phyloP scores from a whole-genome alignment of 129 eudicot genomes.

The Tanacetum coccineum region DNA sequence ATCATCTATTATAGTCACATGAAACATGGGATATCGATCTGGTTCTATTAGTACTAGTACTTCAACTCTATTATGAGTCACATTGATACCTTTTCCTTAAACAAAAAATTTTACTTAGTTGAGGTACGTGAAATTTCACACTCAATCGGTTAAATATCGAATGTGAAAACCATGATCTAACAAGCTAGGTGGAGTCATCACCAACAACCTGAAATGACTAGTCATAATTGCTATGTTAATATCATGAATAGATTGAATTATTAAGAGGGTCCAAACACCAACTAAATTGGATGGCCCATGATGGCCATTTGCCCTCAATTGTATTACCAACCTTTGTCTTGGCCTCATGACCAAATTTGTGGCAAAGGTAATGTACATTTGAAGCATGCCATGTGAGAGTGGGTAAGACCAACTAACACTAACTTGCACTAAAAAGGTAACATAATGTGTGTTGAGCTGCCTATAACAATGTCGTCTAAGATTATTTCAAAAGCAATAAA shows the following conservation, averaged over 20 bases:
- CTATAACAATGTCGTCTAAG: slow-evolving; percentile 1
- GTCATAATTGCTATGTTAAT: slow-evolving; percentile 20
- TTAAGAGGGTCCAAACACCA: slow-evolving; percentile 30
- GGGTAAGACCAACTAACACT: slow-evolving; percentile 32
- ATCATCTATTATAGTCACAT: too few relatives aligned
- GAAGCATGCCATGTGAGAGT: slow-evolving; percentile 66
- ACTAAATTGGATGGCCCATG: slow-evolving; percentile 32
- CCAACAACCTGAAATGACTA: slow-evolving; percentile 7
- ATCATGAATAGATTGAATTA: slow-evolving; percentile 26
- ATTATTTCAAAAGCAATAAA: not conserved
- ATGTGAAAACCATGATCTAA: not conserved
- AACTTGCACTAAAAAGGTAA: slow-evolving; percentile 16
- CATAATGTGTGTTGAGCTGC: slow-evolving; percentile 15
- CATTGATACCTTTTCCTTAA: too few relatives aligned
- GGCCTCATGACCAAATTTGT: slow-evolving; percentile 32
- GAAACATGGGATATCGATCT: too few relatives aligned
- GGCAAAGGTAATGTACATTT: slow-evolving; percentile 33
- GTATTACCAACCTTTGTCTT: slow-evolving; percentile 33
- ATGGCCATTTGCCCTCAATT: slow-evolving; percentile 19
- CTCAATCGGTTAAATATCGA: too few relatives aligned
- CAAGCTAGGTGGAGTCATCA: not conserved
- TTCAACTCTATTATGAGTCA: too few relatives aligned
- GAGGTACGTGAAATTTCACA: too few relatives aligned
- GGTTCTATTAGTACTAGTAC: too few relatives aligned
- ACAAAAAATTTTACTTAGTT: too few relatives aligned